Evolutionary conservation across 208 protist species (phyloP), one percentile per base, ranked within the genome.

Genomic region (Trypanosoma melophagium): DNA sequence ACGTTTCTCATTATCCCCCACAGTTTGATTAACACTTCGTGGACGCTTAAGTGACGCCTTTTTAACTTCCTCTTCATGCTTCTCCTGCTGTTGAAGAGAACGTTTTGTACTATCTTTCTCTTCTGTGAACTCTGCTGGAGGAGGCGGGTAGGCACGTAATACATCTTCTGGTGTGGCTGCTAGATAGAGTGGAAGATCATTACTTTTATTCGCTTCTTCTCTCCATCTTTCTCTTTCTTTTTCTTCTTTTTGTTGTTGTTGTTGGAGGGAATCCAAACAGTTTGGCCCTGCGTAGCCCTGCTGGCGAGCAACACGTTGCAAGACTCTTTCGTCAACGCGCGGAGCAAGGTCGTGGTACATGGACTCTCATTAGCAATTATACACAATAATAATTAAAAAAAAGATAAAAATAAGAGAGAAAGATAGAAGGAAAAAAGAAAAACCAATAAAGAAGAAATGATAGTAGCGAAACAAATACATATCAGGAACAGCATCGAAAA

Each of bases 261-360:
- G 21, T 44, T 55, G 25, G 3, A 5, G 5, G 42, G 24, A 17
- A 21, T 13, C 24, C 9, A 35, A n/a, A 57, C 59, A 7, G 52
- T 41, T 12, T 40, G 58, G 16, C 42, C 56, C 53, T 12, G 22
- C 49, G 44, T 24, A 56, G 56, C 17, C 58, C 40, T 21, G 1
- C 38, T 64, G 21, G 13, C n/a, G 44, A n/a, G 60, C 21, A 9
- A 69, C 62, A 19, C 63, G 44, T 55, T 64, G 58, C 42, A 64
- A 19, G 7, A 66, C 35, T 22, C 38, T 44, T 4, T 40, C 45
- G 42, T 61, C 50, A 24, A 71, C 57, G 2, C 3, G 58, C 69
- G 73, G 66, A 42, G 66, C 66, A 53, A 66, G 73, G 50, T 71
- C 66, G 61, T 66, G 65, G 45, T 54, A 25, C 73, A 71, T 67